These are phyloP conservation scores for Eremothecium sinecaudum DNA, from an alignment of 1,139 yeast species.

Conservation along the genomic window DNA sequence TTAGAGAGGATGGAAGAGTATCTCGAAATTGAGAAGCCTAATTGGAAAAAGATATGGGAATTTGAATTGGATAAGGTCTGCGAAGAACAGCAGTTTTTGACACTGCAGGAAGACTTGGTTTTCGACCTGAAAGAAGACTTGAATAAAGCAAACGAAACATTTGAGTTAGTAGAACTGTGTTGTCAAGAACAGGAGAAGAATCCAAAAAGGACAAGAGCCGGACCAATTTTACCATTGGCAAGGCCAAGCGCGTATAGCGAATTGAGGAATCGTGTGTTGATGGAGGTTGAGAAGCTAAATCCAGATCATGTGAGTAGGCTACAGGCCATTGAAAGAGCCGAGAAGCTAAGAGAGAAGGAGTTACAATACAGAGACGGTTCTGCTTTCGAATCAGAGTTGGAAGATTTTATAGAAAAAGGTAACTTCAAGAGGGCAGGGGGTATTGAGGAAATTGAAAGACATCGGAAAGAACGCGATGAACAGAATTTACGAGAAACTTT, in stretches of 20 bases:
- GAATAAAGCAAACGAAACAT: constrained; percentile 71
- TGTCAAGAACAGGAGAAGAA: constrained; percentile 62
- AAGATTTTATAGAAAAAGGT: constrained; percentile 68
- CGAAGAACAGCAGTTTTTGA: constrained; percentile 88
- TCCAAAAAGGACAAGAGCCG: constrained; percentile 31
- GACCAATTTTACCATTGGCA: constrained; percentile 41
- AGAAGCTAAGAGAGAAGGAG: constrained; percentile 66
- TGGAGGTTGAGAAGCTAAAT: constrained; percentile 65
- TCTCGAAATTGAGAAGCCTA: constrained; percentile 61
- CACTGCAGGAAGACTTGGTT: constrained; percentile 78
- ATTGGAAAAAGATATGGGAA: constrained; percentile 92
- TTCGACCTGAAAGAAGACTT: constrained; percentile 75
- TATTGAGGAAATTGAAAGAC: constrained; percentile 70
- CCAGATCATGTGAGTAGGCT: constrained; percentile 81
- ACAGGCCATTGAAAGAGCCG: constrained; percentile 85
- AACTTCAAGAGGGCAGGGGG: constrained; percentile 80
- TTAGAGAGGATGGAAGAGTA: constrained; percentile 50
- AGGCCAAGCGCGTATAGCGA: constrained; percentile 63
- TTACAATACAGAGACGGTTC: constrained; percentile 47
- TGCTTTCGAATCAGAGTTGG: constrained; percentile 81
- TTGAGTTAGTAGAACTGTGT: constrained; percentile 69
- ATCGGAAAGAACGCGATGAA: constrained; percentile 56
- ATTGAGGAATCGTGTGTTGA: constrained; percentile 68
- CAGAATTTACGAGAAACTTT: constrained; percentile 49
- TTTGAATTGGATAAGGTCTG: constrained; percentile 80